phyloP scores from a whole-genome alignment of 1,139 yeast species.

The Tardiomyces depauwii region DNA sequence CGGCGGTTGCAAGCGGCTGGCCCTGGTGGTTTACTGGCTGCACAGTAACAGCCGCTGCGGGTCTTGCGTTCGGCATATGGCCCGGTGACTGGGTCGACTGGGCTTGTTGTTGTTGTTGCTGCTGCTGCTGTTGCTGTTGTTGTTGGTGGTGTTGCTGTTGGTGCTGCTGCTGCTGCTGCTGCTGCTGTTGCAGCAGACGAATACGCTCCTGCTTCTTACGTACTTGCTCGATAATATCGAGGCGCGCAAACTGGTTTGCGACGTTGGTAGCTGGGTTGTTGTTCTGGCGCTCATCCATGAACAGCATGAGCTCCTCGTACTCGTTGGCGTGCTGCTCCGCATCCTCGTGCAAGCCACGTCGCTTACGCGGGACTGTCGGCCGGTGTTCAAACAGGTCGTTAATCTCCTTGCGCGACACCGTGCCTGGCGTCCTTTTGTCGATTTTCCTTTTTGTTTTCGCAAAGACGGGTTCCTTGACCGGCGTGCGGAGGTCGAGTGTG shows the following conservation, averaged over 20 bases:
- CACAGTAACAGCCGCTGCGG: neutral
- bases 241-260: constrained; percentile 30
- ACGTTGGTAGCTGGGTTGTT: constrained; percentile 11
- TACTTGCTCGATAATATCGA: constrained; percentile 31
- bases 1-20: neutral
- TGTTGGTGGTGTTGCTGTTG: constrained; percentile 1
- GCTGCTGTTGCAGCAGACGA: constrained; percentile 13
- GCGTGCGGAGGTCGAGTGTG: constrained; percentile 62
- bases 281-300: constrained; percentile 24
- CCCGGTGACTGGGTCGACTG: no score
- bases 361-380: constrained; percentile 15
- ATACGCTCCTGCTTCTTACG: constrained; percentile 25
- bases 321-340: constrained; percentile 62
- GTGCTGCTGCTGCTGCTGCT: constrained; percentile 8
- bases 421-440: neutral
- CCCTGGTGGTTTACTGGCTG: neutral
- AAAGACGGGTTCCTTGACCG: constrained; percentile 18
- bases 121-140: constrained; percentile 5
- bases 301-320: constrained; percentile 80
- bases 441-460: neutral
- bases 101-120: neutral
- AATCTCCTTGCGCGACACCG: neutral
- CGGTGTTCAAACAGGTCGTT: constrained; percentile 14
- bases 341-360: constrained; percentile 43
- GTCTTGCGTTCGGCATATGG: neutral